Evolutionary conservation across 2,329 filamentous ascomycete genomes (phyloP).

Genomic region (Sclerotinia trifoliorum): DNA sequence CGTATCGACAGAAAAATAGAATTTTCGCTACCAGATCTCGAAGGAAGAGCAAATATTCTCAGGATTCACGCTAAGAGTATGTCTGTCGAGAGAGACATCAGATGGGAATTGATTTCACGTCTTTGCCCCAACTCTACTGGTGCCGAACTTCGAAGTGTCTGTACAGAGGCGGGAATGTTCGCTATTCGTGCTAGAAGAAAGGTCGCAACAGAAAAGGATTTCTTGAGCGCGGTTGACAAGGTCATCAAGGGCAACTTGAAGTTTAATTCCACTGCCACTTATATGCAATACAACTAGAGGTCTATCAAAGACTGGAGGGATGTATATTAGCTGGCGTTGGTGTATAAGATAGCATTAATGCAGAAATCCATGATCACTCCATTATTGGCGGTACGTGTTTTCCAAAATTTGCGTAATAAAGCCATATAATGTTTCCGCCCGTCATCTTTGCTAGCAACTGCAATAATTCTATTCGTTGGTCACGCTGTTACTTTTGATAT

Average conservation of each 20-base stretch:
- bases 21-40: conserved; percentile 94
- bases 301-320: conserved; percentile 25
- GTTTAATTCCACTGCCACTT: conserved; percentile 97
- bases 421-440: not conserved
- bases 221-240: conserved; percentile 96
- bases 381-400: not conserved
- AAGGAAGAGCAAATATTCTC: conserved; percentile 95
- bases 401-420: not conserved
- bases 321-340: conserved; percentile 40
- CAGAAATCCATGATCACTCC: conserved; percentile 22
- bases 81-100: conserved; percentile 97
- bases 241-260: conserved; percentile 99
- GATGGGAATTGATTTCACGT: conserved; percentile 97
- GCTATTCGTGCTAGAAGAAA: conserved; percentile 92
- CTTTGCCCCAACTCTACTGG: conserved; percentile 97
- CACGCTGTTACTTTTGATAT: not conserved
- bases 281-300: conserved; percentile 96
- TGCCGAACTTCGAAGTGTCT: conserved; percentile 92
- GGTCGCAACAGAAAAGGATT: conserved; percentile 98
- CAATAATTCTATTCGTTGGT: not conserved
- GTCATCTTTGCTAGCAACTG: not conserved
- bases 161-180: conserved; percentile 98
- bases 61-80: conserved; percentile 99
- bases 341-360: conserved; percentile 38
- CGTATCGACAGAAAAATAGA: conserved; percentile 99